Evolutionary conservation across 441 rosid genomes (phyloP), one percentile per base, ranked within the genome.

Genomic region (Croton setiger): DNA sequence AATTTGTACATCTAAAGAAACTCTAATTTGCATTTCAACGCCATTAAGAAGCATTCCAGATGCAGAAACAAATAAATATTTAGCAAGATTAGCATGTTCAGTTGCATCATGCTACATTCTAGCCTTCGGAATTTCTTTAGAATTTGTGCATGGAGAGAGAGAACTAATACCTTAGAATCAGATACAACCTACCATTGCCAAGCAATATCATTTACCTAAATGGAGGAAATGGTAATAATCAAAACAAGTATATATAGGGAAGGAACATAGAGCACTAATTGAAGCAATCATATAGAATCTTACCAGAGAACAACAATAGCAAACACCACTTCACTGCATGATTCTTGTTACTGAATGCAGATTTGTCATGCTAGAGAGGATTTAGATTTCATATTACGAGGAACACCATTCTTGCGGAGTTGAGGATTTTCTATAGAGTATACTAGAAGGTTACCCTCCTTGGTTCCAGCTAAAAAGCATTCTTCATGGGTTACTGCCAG

Each of bases 401-500:
- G 72, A 72, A 75, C 74, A 69, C 75, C 79, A 63, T 76, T 15
- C 77, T 83, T 88, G 72, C 87, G 91, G 56, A 76, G 89, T 73
- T 87, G 98, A 73, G 89, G 80, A 79, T 87, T 92, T 78, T 95
- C 97, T 58, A 95, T 90, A 0, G 98, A 92, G 76, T 95, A 95
- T 59, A 95, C 95, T 69, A 95, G 97, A 82, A 95, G 87, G 79
- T 71, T 79, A 73, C 99, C 99, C 72, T 95, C 99, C 85, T 87
- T 95, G 36, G 97, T 90, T 67, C 99, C 99, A 36, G 93, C 97
- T 79, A 95, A 78, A 86, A 95, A 89, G 82, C 99, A 95, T 61
- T 95, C 98, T 79, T 95, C 97, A 45, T 83, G 88, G 47, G 97
- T 95, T 64, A 95, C 98, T 45, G 81, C 84, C 43, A 95, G 77